Evolutionary conservation across 257 asterid genomes (phyloP).

Genomic region (Capsicum chinense): DNA sequence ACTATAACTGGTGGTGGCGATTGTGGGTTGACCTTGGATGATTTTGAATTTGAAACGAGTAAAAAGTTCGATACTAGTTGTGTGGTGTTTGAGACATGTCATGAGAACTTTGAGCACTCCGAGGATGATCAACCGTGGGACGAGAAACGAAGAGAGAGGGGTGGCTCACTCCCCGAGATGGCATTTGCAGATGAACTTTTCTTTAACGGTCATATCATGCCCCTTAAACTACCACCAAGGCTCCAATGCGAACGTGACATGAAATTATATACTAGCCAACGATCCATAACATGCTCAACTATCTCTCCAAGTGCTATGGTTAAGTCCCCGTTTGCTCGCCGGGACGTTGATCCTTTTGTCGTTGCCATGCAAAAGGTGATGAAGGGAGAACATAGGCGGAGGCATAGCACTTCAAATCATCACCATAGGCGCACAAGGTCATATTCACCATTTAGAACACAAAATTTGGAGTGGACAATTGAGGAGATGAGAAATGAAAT

Average conservation of each 20-base stretch:
- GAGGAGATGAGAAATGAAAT: background rate
- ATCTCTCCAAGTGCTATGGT: conserved; percentile 49
- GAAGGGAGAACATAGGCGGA: conserved; percentile 59
- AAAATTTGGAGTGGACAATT: conserved; percentile 35
- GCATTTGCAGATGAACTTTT: conserved; percentile 77
- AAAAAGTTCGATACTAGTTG: conserved; percentile 38
- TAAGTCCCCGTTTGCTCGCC: conserved; percentile 55
- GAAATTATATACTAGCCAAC: conserved; percentile 33
- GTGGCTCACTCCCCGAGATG: conserved; percentile 59
- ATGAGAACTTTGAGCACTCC: conserved; percentile 30
- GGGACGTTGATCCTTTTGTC: conserved; percentile 55
- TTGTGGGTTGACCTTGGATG: conserved; percentile 35
- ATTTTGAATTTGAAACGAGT: conserved; percentile 71
- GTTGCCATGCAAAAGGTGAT: conserved; percentile 67
- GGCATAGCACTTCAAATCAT: conserved; percentile 36
- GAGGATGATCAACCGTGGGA: conserved; percentile 21
- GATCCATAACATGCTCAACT: conserved; percentile 48
- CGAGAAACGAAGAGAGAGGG: conserved; percentile 36
- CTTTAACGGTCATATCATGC: conserved; percentile 65
- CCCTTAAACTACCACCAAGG: conserved; percentile 79
- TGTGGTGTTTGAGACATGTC: conserved; percentile 23
- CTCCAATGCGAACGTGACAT: conserved; percentile 43
- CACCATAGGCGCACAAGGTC: conserved; percentile 62
- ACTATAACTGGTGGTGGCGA: background rate
- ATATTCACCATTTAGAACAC: conserved; percentile 52